phyloP scores from a whole-genome alignment of 129 eudicot genomes.

The Arctium lappa region DNA sequence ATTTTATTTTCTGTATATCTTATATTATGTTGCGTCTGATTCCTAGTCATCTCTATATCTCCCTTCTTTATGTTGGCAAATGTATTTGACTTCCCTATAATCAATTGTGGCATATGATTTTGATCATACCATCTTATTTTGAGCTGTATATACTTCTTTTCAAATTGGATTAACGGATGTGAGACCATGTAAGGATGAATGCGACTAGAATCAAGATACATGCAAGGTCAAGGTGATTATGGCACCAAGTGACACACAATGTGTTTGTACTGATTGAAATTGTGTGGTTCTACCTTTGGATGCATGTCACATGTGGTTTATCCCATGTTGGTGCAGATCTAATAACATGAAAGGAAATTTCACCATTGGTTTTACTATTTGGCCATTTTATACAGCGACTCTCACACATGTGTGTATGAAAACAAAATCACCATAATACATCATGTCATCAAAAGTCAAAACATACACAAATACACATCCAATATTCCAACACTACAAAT shows the following conservation, averaged over 20 bases:
- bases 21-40: neutral
- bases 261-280: neutral
- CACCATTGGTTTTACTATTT: too few relatives aligned
- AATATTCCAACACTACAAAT: too few relatives aligned
- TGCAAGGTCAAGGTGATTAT: neutral
- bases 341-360: too few relatives aligned
- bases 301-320: neutral
- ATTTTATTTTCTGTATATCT: neutral
- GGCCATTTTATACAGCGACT: too few relatives aligned
- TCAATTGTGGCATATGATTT: neutral
- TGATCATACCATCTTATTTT: neutral
- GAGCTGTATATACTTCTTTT: neutral
- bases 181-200: neutral
- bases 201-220: neutral
- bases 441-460: too few relatives aligned
- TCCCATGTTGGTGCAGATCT: too few relatives aligned
- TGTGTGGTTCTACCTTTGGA: neutral
- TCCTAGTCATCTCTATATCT: slow-evolving; percentile 4
- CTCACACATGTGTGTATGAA: too few relatives aligned
- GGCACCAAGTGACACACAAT: neutral
- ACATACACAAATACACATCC: too few relatives aligned
- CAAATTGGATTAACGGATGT: neutral
- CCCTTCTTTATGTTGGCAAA: neutral
- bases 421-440: too few relatives aligned
- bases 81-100: neutral